Conservation (phyloP, 2,329 filamentous ascomycete species). For the Penicillium sp. region DNA sequence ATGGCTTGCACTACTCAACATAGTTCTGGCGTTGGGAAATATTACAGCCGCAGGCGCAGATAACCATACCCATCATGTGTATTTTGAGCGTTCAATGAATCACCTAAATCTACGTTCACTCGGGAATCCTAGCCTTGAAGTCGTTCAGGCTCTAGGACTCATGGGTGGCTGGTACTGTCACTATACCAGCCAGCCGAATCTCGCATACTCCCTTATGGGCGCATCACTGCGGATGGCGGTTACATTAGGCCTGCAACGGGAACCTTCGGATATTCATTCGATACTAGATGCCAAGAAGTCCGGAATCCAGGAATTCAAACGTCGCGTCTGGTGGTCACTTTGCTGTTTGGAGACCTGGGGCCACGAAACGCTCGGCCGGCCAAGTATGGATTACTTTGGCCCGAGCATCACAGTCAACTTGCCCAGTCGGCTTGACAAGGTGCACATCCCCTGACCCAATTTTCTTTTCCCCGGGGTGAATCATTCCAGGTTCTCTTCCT, state of each 20-base stretch:
- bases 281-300: constrained; percentile 42
- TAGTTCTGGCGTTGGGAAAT: constrained; percentile 71
- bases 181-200: constrained; percentile 72
- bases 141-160: constrained; percentile 65
- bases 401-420: constrained; percentile 62
- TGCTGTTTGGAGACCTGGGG: constrained; percentile 72
- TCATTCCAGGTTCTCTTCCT: background rate
- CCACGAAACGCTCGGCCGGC: constrained; percentile 65
- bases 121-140: constrained; percentile 68
- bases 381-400: constrained; percentile 66
- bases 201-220: constrained; percentile 70
- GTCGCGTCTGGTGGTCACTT: constrained; percentile 70
- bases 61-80: constrained; percentile 65
- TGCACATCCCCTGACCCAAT: background rate
- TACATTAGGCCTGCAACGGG: constrained; percentile 67
- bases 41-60: constrained; percentile 61
- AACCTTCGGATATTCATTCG: constrained; percentile 45
- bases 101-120: constrained; percentile 65
- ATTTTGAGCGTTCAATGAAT: constrained; percentile 65
- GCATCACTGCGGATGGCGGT: constrained; percentile 70
- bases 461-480: too few species aligned
- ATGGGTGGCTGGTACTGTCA: constrained; percentile 74
- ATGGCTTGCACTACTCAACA: constrained; percentile 70
- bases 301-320: constrained; percentile 57
- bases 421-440: constrained; percentile 51